Evolutionary conservation across 1,139 yeast species (phyloP).

Genomic region (Pneumocystis sp.): DNA sequence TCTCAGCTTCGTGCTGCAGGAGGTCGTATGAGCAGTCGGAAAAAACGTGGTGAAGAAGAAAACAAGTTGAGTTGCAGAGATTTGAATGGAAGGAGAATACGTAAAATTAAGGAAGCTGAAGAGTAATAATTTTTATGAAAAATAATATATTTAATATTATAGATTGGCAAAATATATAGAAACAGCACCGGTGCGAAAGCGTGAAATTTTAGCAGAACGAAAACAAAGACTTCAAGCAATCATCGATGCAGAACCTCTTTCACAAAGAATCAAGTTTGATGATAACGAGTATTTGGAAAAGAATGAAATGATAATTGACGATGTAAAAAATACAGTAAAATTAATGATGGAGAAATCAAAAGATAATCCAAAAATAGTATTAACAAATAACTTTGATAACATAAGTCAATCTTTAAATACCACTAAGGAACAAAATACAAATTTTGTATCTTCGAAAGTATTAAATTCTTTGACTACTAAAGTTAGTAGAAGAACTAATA

Average conservation of each 20-base stretch:
- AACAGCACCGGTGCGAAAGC: not conserved
- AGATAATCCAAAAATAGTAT: not conserved
- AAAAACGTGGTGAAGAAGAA: slow-evolving; percentile 18
- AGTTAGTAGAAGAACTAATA: not conserved
- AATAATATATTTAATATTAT: not conserved
- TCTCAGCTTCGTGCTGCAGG: slow-evolving; percentile 31
- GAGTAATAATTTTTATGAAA: slow-evolving; percentile 11
- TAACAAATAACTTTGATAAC: not conserved
- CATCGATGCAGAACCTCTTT: not conserved
- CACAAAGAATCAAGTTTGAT: not conserved
- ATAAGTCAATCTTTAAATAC: no score
- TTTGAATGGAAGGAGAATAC: slow-evolving; percentile 28
- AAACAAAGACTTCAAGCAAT: not conserved
- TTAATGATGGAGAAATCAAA: not conserved
- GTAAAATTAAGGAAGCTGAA: slow-evolving; percentile 25
- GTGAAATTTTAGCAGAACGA: not conserved
- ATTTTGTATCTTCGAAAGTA: not conserved
- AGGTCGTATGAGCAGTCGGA: slow-evolving; percentile 23
- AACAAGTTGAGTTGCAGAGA: slow-evolving; percentile 21
- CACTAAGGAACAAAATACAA: not conserved
- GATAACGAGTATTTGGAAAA: not conserved
- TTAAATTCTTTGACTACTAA: not conserved
- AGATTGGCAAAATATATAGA: not conserved
- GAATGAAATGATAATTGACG: not conserved
- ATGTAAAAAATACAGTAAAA: not conserved